Conservation (phyloP, 352 stramenopile species). For the Aphanomyces stellatus region DNA sequence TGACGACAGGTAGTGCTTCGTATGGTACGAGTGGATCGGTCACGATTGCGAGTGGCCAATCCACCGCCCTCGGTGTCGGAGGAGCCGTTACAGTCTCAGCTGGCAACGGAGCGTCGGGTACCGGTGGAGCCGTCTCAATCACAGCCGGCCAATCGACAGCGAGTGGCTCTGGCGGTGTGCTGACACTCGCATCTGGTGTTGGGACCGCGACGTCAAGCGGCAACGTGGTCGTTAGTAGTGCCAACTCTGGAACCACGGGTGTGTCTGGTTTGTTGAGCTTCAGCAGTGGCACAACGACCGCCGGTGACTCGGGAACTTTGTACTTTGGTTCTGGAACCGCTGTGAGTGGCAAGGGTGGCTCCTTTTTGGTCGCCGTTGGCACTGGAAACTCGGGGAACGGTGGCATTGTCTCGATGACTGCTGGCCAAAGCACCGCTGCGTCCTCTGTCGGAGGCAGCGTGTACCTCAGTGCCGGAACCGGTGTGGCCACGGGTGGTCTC, state of each 20-base stretch:
- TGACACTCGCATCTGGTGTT: conserved; percentile 3
- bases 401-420: not conserved
- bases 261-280: not conserved
- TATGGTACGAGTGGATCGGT: not conserved
- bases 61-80: not conserved
- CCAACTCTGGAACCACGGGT: not conserved
- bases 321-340: not conserved
- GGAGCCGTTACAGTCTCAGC: conserved; percentile 8
- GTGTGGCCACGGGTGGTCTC: not conserved
- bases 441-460: not conserved
- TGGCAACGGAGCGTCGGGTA: not conserved
- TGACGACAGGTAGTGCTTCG: not conserved
- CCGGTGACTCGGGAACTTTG: not conserved
- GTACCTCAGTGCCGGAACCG: not conserved
- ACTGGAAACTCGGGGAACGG: not conserved
- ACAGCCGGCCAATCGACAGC: not conserved
- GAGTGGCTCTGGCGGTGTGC: not conserved
- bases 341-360: not conserved
- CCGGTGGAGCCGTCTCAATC: not conserved
- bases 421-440: not conserved
- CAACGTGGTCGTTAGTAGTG: conserved; percentile 3
- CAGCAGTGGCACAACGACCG: not conserved
- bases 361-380: not conserved
- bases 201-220: not conserved
- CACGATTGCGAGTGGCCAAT: not conserved